These are phyloP conservation scores for Populus davidiana DNA, from an alignment of 345 rosid genomes.

Conservation along the genomic window DNA sequence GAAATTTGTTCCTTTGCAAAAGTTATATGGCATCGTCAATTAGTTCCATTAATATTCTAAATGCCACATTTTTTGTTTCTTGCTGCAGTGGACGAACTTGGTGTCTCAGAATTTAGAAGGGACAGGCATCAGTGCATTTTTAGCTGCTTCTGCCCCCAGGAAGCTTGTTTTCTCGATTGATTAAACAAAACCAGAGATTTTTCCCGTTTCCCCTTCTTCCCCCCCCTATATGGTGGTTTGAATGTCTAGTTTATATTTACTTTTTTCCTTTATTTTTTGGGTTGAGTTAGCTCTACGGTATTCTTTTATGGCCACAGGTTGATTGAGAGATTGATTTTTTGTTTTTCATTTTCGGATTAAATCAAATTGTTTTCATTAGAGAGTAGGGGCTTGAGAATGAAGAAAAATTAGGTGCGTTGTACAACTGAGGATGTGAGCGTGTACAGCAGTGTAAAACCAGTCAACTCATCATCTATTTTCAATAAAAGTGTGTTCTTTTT, in stretches of 20 bases:
- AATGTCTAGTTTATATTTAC: slow-evolving; percentile 7
- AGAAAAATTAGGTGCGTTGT: slow-evolving; percentile 9
- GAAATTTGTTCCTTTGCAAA: slow-evolving; percentile 14
- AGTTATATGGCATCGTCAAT: not conserved
- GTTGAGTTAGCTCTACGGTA: slow-evolving; percentile 41
- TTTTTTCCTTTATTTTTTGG: not conserved
- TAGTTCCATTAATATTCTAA: slow-evolving; percentile 7
- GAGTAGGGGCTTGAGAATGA: slow-evolving; percentile 30
- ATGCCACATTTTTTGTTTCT: slow-evolving; percentile 10
- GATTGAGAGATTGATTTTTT: slow-evolving; percentile 55
- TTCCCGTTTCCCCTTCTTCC: not conserved
- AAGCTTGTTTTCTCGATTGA: slow-evolving; percentile 34
- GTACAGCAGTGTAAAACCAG: slow-evolving; percentile 50
- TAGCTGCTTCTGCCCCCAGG: slow-evolving; percentile 86
- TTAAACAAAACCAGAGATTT: slow-evolving; percentile 17
- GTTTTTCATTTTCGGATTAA: slow-evolving; percentile 16
- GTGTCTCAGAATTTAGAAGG: slow-evolving; percentile 43
- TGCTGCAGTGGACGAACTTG: slow-evolving; percentile 35
- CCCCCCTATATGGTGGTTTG: slow-evolving; percentile 14
- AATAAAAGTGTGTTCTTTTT: slow-evolving; percentile 44
- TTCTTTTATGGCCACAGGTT: slow-evolving; percentile 47
- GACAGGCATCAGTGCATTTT: slow-evolving; percentile 81
- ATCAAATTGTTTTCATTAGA: slow-evolving; percentile 15
- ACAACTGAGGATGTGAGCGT: slow-evolving; percentile 34
- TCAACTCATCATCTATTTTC: slow-evolving; percentile 29